phyloP scores from a whole-genome alignment of 345 rosid genomes.

The Stellera chamaejasme region DNA sequence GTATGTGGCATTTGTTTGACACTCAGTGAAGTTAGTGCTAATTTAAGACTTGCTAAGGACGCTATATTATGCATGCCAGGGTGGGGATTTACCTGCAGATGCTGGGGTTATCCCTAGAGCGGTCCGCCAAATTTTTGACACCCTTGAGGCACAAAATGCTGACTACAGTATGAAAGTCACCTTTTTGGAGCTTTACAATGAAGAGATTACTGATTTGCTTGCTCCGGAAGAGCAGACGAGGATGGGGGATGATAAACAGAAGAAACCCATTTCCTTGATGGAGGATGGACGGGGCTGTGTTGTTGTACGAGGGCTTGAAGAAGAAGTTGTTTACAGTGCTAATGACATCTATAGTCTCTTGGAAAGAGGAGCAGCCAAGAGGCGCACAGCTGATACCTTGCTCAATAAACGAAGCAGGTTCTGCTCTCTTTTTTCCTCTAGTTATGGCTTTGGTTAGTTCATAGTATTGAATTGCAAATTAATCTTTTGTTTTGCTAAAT shows the following conservation, averaged over 20 bases:
- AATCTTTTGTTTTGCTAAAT: constrained; percentile 2
- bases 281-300: constrained; percentile 94
- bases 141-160: constrained; percentile 78
- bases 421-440: not conserved
- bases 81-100: constrained; percentile 84
- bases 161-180: constrained; percentile 91
- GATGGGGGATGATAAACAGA: constrained; percentile 58
- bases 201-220: constrained; percentile 79
- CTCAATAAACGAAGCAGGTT: constrained; percentile 88
- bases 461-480: not conserved
- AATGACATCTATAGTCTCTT: constrained; percentile 75
- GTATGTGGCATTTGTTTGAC: constrained; percentile 17
- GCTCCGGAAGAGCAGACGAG: constrained; percentile 65
- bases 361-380: constrained; percentile 74
- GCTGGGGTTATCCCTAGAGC: constrained; percentile 96
- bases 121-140: constrained; percentile 76
- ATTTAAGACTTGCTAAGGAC: not conserved
- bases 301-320: constrained; percentile 84
- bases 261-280: constrained; percentile 79
- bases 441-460: not conserved
- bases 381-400: constrained; percentile 86
- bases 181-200: constrained; percentile 87
- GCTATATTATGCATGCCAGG: constrained; percentile 27
- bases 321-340: constrained; percentile 87
- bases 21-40: not conserved